Evolutionary conservation across 2,329 filamentous ascomycete species (phyloP).

Genomic region (Albifimbria verrucaria): DNA sequence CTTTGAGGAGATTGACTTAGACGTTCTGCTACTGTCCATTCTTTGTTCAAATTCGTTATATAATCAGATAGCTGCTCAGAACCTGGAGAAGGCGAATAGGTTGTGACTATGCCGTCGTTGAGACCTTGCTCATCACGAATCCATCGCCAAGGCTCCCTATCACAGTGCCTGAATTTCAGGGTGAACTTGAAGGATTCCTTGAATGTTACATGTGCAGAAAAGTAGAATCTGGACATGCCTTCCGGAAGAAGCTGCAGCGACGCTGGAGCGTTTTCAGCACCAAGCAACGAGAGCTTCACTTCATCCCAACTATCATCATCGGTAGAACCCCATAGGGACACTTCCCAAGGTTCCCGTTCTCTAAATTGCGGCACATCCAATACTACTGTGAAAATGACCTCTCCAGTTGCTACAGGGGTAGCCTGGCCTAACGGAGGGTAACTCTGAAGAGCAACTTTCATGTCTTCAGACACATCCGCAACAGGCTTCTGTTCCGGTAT

Average conservation of each 20-base stretch:
- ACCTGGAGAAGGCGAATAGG: slow-evolving; percentile 20
- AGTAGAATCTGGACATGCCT: slow-evolving; percentile 44
- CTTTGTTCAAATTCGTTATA: slow-evolving; percentile 54
- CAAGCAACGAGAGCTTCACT: slow-evolving; percentile 34
- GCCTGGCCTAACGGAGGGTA: slow-evolving; percentile 75
- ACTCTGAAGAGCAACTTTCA: slow-evolving; percentile 39
- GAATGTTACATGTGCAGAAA: slow-evolving; percentile 47
- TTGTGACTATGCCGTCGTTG: slow-evolving; percentile 62
- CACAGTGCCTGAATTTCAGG: slow-evolving; percentile 60
- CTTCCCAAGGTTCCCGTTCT: slow-evolving; percentile 62
- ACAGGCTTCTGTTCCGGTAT: slow-evolving; percentile 35
- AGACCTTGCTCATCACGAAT: slow-evolving; percentile 60
- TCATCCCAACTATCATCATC: slow-evolving; percentile 58
- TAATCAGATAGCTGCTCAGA: slow-evolving; percentile 48
- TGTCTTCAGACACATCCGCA: slow-evolving; percentile 21
- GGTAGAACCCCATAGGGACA: slow-evolving; percentile 67
- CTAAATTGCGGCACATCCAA: slow-evolving; percentile 61
- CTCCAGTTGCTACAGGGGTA: slow-evolving; percentile 50
- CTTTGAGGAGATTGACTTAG: slow-evolving; percentile 66
- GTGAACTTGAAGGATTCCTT: slow-evolving; percentile 59
- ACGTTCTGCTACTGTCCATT: slow-evolving; percentile 50
- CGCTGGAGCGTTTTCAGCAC: slow-evolving; percentile 35
- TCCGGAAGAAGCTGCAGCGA: slow-evolving; percentile 41
- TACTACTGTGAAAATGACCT: slow-evolving; percentile 63
- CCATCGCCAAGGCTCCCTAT: slow-evolving; percentile 64